A percentile compares a stretch with the other conserved stretches of the same genome.
Evolutionary conservation across 1,284 basidiomycete species (phyloP).

Genomic region (Heterobasidion irregulare): DNA sequence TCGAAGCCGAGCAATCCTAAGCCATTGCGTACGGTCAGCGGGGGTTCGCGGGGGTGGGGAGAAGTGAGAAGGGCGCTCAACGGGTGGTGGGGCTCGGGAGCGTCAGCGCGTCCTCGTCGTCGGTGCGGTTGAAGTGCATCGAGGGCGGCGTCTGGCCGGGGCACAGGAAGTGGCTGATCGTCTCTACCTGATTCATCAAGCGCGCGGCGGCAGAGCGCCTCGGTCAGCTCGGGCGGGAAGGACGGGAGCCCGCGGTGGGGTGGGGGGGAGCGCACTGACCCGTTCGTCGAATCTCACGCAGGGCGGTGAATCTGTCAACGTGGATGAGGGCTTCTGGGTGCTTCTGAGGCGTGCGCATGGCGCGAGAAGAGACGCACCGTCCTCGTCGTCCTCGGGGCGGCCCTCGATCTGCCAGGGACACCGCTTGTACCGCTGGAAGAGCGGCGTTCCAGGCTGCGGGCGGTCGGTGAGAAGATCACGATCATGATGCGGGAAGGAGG

Average conservation of each 20-base stretch:
- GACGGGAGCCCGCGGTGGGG: neutral
- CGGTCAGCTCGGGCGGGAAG: neutral
- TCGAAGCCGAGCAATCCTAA: slow-evolving; percentile 71
- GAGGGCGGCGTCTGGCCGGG: slow-evolving; percentile 64
- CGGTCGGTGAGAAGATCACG: neutral
- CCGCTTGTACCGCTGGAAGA: slow-evolving; percentile 84
- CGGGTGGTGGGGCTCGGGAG: slow-evolving; percentile 68
- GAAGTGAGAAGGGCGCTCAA: slow-evolving; percentile 28
- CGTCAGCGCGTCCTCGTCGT: slow-evolving; percentile 68
- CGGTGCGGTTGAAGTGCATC: slow-evolving; percentile 81
- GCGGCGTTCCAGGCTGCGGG: slow-evolving; percentile 70
- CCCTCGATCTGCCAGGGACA: slow-evolving; percentile 83
- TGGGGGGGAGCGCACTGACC: slow-evolving; percentile 24
- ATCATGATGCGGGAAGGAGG: neutral
- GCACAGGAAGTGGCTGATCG: slow-evolving; percentile 65
- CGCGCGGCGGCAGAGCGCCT: neutral
- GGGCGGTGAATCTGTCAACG: slow-evolving; percentile 51
- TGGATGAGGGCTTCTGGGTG: too few species aligned
- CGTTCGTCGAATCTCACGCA: slow-evolving; percentile 60
- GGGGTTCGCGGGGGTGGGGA: neutral
- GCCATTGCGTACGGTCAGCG: neutral
- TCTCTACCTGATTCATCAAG: slow-evolving; percentile 45
- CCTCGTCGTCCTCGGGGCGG: slow-evolving; percentile 67
- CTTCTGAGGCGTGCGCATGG: too few species aligned
- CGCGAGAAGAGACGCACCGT: slow-evolving; percentile 33